A percentile compares a stretch with the other conserved stretches of the same genome.
Conservation (phyloP, 139 green algal genomes). For the Tetratostichococcus sp. region DNA sequence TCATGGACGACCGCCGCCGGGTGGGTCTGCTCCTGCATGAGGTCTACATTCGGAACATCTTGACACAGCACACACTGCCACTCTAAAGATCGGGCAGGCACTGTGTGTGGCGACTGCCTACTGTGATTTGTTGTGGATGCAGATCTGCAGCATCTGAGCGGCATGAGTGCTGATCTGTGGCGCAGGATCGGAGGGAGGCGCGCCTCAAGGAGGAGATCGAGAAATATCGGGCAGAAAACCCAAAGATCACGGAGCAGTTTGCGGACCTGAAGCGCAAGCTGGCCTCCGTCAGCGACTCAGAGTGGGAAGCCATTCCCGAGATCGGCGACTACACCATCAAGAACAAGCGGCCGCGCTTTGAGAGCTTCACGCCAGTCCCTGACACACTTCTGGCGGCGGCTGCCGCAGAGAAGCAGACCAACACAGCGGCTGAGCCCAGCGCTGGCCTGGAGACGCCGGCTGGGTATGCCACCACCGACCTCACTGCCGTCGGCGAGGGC, state of each 20-base stretch:
- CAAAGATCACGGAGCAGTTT: constrained; percentile 98
- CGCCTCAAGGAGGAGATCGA: constrained; percentile 90
- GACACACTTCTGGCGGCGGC: constrained; percentile 86
- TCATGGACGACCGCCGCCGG: constrained; percentile 81
- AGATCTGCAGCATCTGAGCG: too few relatives aligned
- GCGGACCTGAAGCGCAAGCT: constrained; percentile 94
- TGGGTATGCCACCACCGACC: constrained; percentile 69
- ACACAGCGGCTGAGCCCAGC: constrained; percentile 30
- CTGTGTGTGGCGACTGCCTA: too few relatives aligned
- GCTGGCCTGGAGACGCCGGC: constrained; percentile 40
- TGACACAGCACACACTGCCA: too few relatives aligned
- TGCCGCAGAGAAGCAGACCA: constrained; percentile 56
- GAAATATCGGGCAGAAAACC: constrained; percentile 88
- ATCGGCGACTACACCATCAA: constrained; percentile 98
- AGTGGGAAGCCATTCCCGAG: constrained; percentile 94
- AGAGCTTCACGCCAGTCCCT: constrained; percentile 82
- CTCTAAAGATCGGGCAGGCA: too few relatives aligned
- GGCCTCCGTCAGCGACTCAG: constrained; percentile 49
- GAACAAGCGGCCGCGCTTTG: constrained; percentile 55
- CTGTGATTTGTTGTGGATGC: too few relatives aligned
- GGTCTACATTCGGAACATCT: not conserved
- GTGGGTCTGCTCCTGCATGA: not conserved
- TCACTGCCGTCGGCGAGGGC: constrained; percentile 87
- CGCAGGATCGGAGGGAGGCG: constrained; percentile 67
- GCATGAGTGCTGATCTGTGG: too few relatives aligned